Evolutionary conservation across 495 filamentous ascomycete genomes (phyloP).

Genomic region (Letharia lupina): DNA sequence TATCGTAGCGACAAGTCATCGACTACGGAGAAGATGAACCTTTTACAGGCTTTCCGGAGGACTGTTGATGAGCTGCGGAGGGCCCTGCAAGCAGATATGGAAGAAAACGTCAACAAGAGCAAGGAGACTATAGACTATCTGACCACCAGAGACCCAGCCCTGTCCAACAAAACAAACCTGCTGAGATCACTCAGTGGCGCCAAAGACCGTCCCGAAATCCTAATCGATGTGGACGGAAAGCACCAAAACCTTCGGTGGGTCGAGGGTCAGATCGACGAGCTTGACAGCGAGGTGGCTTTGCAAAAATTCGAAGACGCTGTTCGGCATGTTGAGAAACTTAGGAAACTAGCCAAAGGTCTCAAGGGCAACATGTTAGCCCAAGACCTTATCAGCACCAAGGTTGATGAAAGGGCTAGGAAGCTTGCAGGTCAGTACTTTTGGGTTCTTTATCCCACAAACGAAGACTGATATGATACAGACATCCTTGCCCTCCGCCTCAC

Average conservation of each 20-base stretch:
- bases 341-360: slow-evolving; percentile 64
- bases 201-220: slow-evolving; percentile 58
- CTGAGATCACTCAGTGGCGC: slow-evolving; percentile 52
- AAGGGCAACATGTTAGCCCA: slow-evolving; percentile 80
- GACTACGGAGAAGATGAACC: slow-evolving; percentile 61
- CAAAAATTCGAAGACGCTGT: slow-evolving; percentile 85
- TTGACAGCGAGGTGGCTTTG: slow-evolving; percentile 91
- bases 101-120: slow-evolving; percentile 65
- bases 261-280: slow-evolving; percentile 86
- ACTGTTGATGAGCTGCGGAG: slow-evolving; percentile 84
- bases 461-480: slow-evolving; percentile 14
- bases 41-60: slow-evolving; percentile 84
- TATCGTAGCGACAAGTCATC: slow-evolving; percentile 74
- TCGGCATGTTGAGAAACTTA: slow-evolving; percentile 68
- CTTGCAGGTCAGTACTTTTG: slow-evolving; percentile 47
- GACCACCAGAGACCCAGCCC: slow-evolving; percentile 57
- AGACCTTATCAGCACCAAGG: slow-evolving; percentile 79
- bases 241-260: slow-evolving; percentile 94
- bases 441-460: not conserved
- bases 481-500: slow-evolving; percentile 66
- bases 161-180: slow-evolving; percentile 63
- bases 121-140: slow-evolving; percentile 79
- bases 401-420: slow-evolving; percentile 74
- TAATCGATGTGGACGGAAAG: slow-evolving; percentile 93
- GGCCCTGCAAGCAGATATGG: slow-evolving; percentile 70